Evolutionary conservation across 495 filamentous ascomycete genomes (phyloP).

Genomic region (Hypoxylon subgilvum): DNA sequence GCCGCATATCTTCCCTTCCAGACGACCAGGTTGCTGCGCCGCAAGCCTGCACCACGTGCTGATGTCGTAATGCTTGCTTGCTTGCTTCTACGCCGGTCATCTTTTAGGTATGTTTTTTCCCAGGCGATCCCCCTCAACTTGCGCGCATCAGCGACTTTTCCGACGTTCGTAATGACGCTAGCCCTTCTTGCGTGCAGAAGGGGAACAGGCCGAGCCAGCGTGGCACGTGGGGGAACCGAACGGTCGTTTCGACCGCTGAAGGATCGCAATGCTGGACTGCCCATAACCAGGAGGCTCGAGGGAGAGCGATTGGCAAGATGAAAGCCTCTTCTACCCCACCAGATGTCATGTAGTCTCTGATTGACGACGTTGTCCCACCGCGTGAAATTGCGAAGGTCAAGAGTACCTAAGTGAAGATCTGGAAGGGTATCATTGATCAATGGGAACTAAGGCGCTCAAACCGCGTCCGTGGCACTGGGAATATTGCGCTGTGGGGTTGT

Average conservation of each 20-base stretch:
- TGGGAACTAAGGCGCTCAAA: constrained; percentile 14
- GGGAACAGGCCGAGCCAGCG: constrained; percentile 10
- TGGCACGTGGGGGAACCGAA: constrained; percentile 23
- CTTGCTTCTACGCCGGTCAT: constrained; percentile 6
- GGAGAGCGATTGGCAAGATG: constrained; percentile 1
- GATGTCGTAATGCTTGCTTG: constrained; percentile 20
- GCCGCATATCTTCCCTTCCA: not conserved
- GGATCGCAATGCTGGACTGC: constrained; percentile 31
- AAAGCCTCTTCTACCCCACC: not conserved
- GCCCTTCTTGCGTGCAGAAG: constrained; percentile 17
- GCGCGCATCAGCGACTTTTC: constrained; percentile 5
- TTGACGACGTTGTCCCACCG: constrained; percentile 11
- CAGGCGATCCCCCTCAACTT: constrained; percentile 3
- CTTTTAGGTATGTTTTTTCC: not conserved
- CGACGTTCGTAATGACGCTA: constrained; percentile 23
- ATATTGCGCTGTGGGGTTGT: constrained; percentile 33
- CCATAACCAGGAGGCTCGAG: constrained; percentile 3
- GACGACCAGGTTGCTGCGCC: constrained; percentile 7
- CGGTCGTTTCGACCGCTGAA: constrained; percentile 5
- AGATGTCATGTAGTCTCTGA: not conserved
- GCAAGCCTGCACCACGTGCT: constrained; percentile 22
- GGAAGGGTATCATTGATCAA: constrained; percentile 8
- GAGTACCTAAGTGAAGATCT: not conserved
- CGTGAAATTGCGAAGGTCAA: constrained; percentile 12
- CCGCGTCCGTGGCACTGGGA: constrained; percentile 37